Conservation (phyloP, 495 filamentous ascomycete species). For the Penicillium coprophilum region DNA sequence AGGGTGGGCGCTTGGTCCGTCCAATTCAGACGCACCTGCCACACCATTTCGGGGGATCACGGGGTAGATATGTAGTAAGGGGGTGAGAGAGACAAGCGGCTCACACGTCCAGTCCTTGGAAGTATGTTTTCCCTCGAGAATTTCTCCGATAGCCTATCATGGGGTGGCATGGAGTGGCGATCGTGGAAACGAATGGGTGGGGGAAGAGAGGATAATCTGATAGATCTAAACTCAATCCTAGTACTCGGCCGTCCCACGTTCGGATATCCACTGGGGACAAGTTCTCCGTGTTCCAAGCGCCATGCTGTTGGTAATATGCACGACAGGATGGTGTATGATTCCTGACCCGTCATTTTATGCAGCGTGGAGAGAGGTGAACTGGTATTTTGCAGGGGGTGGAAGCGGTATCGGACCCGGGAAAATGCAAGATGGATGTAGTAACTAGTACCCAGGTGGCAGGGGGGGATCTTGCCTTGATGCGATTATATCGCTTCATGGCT, state of each 20-base stretch:
- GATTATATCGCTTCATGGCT: background rate
- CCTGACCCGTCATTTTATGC: slow-evolving; percentile 16
- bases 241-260: slow-evolving; percentile 9
- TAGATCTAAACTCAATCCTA: slow-evolving; percentile 13
- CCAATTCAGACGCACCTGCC: background rate
- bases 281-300: slow-evolving; percentile 13
- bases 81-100: background rate
- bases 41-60: background rate
- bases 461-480: slow-evolving; percentile 1
- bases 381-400: background rate
- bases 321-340: slow-evolving; percentile 17
- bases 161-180: no score
- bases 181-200: background rate
- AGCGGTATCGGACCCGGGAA: background rate
- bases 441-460: background rate
- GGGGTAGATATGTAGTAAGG: background rate
- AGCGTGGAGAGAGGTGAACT: slow-evolving; percentile 4
- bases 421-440: background rate
- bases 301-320: slow-evolving; percentile 20
- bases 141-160: slow-evolving; percentile 10
- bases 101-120: no score
- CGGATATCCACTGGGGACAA: slow-evolving; percentile 9
- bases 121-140: background rate
- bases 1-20: background rate
- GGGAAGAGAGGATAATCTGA: slow-evolving; percentile 12